These are phyloP conservation scores for Aspergillus quadrilineatus DNA, from an alignment of 2,329 filamentous ascomycete species.

Conservation along the genomic window DNA sequence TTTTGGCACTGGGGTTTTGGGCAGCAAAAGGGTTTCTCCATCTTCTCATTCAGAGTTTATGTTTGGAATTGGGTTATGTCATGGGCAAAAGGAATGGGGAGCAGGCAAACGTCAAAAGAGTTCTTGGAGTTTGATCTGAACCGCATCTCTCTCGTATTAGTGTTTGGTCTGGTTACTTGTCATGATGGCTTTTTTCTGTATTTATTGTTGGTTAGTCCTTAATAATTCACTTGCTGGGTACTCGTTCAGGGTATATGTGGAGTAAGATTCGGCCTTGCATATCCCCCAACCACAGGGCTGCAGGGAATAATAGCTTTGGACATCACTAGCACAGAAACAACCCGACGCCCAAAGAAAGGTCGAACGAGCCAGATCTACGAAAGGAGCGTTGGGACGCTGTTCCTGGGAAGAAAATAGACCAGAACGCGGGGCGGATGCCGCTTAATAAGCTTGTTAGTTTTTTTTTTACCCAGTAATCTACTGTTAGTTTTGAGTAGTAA, in stretches of 20 bases:
- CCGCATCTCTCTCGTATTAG: conserved; percentile 17
- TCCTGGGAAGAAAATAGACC: no score
- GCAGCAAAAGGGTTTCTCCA: conserved; percentile 17
- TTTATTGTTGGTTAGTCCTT: neutral
- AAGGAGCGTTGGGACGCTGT: no score
- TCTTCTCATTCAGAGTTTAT: conserved; percentile 8
- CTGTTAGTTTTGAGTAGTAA: neutral
- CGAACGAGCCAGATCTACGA: no score
- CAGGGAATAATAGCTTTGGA: neutral
- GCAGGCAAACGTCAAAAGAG: conserved; percentile 27
- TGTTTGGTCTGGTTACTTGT: conserved; percentile 12
- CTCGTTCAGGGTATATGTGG: neutral
- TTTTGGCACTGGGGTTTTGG: conserved; percentile 15
- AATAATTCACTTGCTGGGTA: neutral
- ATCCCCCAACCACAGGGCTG: neutral
- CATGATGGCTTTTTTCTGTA: neutral
- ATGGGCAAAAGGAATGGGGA: conserved; percentile 21
- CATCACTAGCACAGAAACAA: neutral
- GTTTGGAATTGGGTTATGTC: conserved; percentile 13
- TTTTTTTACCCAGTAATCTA: no score
- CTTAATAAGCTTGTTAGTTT: neutral
- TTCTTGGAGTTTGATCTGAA: conserved; percentile 25
- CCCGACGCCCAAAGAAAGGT: no score
- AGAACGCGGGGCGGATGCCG: no score
- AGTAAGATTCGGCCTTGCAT: conserved; percentile 3